phyloP scores from a whole-genome alignment of 2,329 filamentous ascomycete species.

The Tolypocladium ophioglossoides region DNA sequence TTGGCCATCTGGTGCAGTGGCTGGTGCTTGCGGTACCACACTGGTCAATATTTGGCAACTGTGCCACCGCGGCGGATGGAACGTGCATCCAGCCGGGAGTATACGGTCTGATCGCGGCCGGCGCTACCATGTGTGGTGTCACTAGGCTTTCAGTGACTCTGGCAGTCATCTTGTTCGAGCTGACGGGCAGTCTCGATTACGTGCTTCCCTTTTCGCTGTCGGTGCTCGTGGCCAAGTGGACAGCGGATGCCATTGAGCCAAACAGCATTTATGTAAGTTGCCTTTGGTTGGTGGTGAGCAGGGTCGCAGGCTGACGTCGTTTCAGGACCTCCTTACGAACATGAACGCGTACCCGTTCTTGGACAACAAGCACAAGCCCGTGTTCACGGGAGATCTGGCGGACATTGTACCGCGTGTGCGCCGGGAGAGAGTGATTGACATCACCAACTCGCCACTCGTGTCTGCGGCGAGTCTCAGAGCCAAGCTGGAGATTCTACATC shows the following conservation, averaged over 20 bases:
- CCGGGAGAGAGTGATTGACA: constrained; percentile 74
- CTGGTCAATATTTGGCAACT: constrained; percentile 64
- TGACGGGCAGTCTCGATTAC: constrained; percentile 90
- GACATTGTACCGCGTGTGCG: constrained; percentile 75
- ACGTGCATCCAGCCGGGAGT: constrained; percentile 94
- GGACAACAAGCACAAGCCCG: constrained; percentile 88
- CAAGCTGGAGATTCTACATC: constrained; percentile 74
- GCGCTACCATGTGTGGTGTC: constrained; percentile 96
- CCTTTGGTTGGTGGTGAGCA: background rate
- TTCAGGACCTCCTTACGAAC: constrained; percentile 76
- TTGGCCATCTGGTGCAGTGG: constrained; percentile 80
- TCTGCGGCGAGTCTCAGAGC: constrained; percentile 63
- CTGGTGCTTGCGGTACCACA: constrained; percentile 63
- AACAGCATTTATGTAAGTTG: constrained; percentile 74
- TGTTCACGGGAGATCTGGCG: constrained; percentile 79
- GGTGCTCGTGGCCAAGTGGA: constrained; percentile 96
- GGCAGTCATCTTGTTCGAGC: constrained; percentile 88
- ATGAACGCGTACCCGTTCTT: constrained; percentile 97
- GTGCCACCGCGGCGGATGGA: constrained; percentile 58
- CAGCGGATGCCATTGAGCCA: constrained; percentile 87
- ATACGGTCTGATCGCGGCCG: constrained; percentile 88
- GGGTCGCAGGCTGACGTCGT: constrained; percentile 5
- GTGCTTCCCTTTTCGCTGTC: constrained; percentile 89
- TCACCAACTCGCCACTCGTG: constrained; percentile 71
- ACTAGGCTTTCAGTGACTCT: constrained; percentile 88